A percentile compares a stretch with the other conserved stretches of the same genome.
phyloP scores from a whole-genome alignment of 2,329 filamentous ascomycete species.

The Lecanosticta acicola region DNA sequence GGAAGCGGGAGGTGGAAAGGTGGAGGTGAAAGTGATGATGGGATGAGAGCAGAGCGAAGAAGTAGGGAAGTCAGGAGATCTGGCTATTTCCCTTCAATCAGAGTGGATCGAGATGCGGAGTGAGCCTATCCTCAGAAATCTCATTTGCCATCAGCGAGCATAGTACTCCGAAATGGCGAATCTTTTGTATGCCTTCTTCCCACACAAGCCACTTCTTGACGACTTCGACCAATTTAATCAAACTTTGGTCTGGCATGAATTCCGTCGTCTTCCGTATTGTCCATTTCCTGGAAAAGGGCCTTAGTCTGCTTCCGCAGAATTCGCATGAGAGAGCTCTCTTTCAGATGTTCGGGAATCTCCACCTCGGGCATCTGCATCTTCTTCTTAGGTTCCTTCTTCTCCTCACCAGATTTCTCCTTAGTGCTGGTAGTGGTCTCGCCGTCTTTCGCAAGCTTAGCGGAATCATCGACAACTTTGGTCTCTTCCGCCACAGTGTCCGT shows the following conservation, averaged over 20 bases:
- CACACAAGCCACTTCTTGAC: no score
- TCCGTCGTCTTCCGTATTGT: slow-evolving; percentile 19
- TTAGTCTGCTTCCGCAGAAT: slow-evolving; percentile 21
- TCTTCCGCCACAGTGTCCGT: slow-evolving; percentile 11
- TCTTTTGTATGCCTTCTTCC: background rate
- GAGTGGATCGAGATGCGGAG: no score
- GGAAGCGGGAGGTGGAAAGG: background rate
- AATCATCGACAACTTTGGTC: slow-evolving; percentile 10
- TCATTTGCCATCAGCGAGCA: no score
- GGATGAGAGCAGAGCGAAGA: background rate
- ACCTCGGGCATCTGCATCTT: slow-evolving; percentile 12
- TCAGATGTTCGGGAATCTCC: slow-evolving; percentile 18
- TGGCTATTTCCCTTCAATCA: no score
- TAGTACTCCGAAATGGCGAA: background rate
- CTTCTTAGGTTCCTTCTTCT: slow-evolving; percentile 3
- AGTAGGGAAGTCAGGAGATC: no score
- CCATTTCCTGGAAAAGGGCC: slow-evolving; percentile 23
- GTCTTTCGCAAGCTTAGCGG: slow-evolving; percentile 5
- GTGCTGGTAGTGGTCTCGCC: slow-evolving; percentile 5
- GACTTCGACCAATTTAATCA: no score
- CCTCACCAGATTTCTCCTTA: slow-evolving; percentile 1
- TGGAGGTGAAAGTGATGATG: background rate
- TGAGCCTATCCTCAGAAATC: no score
- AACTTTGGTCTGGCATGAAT: slow-evolving; percentile 6
- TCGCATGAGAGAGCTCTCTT: slow-evolving; percentile 18